Percentiles rank a stretch among this genome's conserved stretches.
Evolutionary conservation across 108 stramenopile species (phyloP).

Genomic region (Phaeodactylum tricornutum): DNA sequence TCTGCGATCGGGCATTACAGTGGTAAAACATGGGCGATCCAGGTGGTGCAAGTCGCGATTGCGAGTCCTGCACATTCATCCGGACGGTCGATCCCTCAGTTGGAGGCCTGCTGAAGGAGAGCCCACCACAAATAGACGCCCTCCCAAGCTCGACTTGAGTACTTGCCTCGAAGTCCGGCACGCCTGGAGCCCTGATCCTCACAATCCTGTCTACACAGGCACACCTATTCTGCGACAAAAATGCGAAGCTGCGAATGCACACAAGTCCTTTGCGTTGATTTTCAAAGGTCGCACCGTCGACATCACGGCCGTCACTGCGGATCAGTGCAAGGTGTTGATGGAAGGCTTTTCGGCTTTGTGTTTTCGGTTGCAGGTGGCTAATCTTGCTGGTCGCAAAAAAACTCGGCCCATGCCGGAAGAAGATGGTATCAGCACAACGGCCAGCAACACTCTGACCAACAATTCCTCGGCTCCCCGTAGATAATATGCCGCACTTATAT

Average conservation of each 20-base stretch:
- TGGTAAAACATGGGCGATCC: constrained; percentile 81
- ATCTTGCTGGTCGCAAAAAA: constrained; percentile 41
- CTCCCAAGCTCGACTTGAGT: constrained; percentile 77
- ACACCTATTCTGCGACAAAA: constrained; percentile 81
- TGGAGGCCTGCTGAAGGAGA: constrained; percentile 87
- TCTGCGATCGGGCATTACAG: constrained; percentile 72
- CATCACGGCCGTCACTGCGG: constrained; percentile 84
- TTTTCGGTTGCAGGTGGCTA: constrained; percentile 81
- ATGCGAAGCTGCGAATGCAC: constrained; percentile 85
- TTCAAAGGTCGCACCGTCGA: constrained; percentile 83
- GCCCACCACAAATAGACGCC: constrained; percentile 54
- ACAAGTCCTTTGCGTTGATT: constrained; percentile 82
- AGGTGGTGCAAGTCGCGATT: constrained; percentile 85
- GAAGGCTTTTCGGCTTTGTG: constrained; percentile 84
- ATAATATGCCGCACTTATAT: too few species aligned
- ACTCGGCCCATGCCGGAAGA: constrained; percentile 35
- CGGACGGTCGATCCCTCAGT: constrained; percentile 69
- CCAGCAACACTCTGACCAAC: constrained; percentile 66
- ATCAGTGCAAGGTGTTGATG: constrained; percentile 89
- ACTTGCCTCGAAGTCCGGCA: constrained; percentile 80
- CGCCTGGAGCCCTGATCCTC: constrained; percentile 85
- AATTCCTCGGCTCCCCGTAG: too few species aligned
- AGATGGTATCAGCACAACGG: constrained; percentile 38
- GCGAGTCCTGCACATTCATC: constrained; percentile 77
- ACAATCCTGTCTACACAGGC: constrained; percentile 84